Base-by-base conservation (phyloP, 305 asterid species). In the Solanum hybrid region DNA sequence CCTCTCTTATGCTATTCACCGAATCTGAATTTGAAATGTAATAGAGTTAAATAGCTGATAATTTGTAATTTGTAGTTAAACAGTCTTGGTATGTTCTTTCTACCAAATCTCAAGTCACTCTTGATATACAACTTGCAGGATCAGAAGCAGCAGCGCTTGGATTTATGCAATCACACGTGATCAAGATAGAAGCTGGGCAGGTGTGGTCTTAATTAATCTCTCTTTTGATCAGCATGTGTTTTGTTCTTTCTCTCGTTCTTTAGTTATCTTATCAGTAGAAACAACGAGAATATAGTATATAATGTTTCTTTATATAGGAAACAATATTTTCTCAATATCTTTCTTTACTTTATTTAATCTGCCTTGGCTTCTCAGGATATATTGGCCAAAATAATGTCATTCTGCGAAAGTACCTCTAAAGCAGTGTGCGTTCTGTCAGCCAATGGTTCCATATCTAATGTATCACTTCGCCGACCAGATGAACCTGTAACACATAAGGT, bases 401-500 rank as follows among this genome's bases (percentile, higher is more conserved):
- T 94, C 73, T 91, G 92, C 34, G 90, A 93, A 89, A 91, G 91
- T 36, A 92, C 91, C 46, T 93, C 95, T 51, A 90, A 94, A 88
- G 91, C 93, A 18, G 90, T 93, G 89, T 93, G 96, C 76, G 46
- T 93, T 82, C 89, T 94, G 42, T 93, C 96, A 34, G 95, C 95
- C 42, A 93, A 67, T 31, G 96, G 95, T 85, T 87, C 93, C 75
- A 91, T 94, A 92, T 90, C 95, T 33, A 91, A 89, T 33, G 94
- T 90, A 73, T 93, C 93, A 20, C 94, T 94, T 82, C 92, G 90
- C 26, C 94, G 91, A 90, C 31, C 93, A 78, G 93, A 95, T 89
- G 94, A 94, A 91, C 91, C 95, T 36, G 93, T 91, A 31, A 93
- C 95, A 7, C 92, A 93, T 81, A 93, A 93, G 95, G 95, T 94